Conservation (phyloP, 2,329 filamentous ascomycete genomes). For the Bipolaris gigantea region DNA sequence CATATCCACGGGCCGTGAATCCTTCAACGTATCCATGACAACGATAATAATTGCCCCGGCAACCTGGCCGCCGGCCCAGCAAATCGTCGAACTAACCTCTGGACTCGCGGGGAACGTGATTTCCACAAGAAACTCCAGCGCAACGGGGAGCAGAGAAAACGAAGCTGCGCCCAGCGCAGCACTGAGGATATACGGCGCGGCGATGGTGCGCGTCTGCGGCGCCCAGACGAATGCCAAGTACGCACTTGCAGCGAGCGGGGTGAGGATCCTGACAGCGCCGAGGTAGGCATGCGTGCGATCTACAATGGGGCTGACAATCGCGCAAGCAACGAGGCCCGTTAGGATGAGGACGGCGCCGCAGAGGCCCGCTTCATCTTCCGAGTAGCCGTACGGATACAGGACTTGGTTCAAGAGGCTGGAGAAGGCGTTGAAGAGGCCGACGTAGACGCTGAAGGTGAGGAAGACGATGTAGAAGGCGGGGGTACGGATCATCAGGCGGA, state of each 20-base stretch:
- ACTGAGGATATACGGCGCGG: conserved; percentile 74
- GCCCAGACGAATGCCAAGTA: conserved; percentile 85
- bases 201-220: conserved; percentile 62
- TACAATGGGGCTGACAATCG: conserved; percentile 76
- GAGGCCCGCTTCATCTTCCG: conserved; percentile 82
- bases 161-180: conserved; percentile 75
- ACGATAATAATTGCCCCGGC: conserved; percentile 84
- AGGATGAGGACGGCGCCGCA: conserved; percentile 87
- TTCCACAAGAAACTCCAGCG: conserved; percentile 84
- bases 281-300: conserved; percentile 84
- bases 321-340: conserved; percentile 77
- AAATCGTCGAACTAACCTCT: conserved; percentile 79
- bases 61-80: conserved; percentile 85
- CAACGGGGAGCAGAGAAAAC: conserved; percentile 81
- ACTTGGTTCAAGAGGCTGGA: conserved; percentile 90
- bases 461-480: conserved; percentile 79
- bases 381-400: conserved; percentile 81
- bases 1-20: conserved; percentile 32
- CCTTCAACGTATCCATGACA: conserved; percentile 72
- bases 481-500: conserved; percentile 55
- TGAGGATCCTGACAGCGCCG: conserved; percentile 68
- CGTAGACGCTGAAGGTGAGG: conserved; percentile 79
- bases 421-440: conserved; percentile 91
- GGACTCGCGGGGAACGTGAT: conserved; percentile 84
- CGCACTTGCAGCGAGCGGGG: conserved; percentile 71